Evolutionary conservation across 805 yeast species (phyloP).

Genomic region (Candida ipomoeae): DNA sequence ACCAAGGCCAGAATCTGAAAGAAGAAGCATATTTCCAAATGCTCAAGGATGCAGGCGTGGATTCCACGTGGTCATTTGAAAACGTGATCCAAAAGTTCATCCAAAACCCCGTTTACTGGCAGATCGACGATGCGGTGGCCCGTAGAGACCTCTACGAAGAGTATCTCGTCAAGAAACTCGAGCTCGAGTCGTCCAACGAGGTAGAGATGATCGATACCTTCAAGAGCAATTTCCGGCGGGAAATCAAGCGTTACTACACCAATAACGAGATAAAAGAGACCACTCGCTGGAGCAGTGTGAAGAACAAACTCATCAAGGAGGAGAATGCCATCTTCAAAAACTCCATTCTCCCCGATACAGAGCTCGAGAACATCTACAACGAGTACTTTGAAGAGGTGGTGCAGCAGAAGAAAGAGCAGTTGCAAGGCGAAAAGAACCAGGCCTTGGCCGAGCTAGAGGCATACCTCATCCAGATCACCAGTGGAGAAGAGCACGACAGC

Average conservation of each 20-base stretch:
- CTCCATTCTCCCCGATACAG: constrained; percentile 53
- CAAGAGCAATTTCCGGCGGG: constrained; percentile 47
- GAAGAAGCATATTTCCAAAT: constrained; percentile 49
- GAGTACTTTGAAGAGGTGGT: constrained; percentile 45
- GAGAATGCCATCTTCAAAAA: constrained; percentile 65
- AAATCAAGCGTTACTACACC: constrained; percentile 36
- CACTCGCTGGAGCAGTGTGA: constrained; percentile 63
- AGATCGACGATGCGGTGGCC: constrained; percentile 53
- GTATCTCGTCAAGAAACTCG: constrained; percentile 42
- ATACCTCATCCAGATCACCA: constrained; percentile 41
- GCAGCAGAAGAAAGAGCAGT: constrained; percentile 22
- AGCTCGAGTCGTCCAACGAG: constrained; percentile 50
- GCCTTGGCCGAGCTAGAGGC: constrained; percentile 52
- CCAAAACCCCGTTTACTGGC: constrained; percentile 64
- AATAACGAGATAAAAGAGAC: constrained; percentile 43
- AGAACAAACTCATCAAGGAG: constrained; percentile 44
- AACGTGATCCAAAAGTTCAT: constrained; percentile 57
- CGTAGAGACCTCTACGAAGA: constrained; percentile 64
- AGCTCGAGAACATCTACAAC: constrained; percentile 51
- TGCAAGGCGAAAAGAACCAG: constrained; percentile 32
- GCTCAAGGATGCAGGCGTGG: constrained; percentile 55
- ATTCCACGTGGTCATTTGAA: constrained; percentile 72
- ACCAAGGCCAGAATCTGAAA: constrained; percentile 20
- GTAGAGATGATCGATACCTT: constrained; percentile 52
- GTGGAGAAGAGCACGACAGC: constrained; percentile 23